Evolutionary conservation across 371 early-diverging fungal species (phyloP), one percentile per base, ranked within the genome.

Genomic region (Fennellomyces sp.): DNA sequence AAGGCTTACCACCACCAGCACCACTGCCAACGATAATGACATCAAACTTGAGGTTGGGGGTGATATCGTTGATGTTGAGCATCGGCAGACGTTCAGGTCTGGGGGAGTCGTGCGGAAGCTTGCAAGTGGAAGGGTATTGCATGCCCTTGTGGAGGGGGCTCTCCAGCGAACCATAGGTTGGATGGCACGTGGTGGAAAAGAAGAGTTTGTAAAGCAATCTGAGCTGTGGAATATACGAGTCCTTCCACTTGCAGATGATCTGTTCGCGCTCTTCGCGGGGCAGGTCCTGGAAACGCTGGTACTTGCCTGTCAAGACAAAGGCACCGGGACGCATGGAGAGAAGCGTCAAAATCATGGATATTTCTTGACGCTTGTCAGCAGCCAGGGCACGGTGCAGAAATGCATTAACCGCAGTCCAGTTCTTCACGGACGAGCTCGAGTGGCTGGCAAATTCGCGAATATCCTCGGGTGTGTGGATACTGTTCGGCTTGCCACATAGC

Each of bases 21-120:
- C 93, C 93, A 8, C 85, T 85, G 1, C 93, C 93, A 35, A 93
- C 71, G 33, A 93, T 72, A 17, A 91, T 87, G 2, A 81, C 89
- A 61, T 92, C 93, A 42, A 84, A 71, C 5, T 68, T 69, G 6
- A 74, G 57, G 6, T 69, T 65, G 23, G 75, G 62, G 0, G 69
- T 60, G 12, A 56, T 10, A 23, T 69, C 58, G 3, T 69, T 57
- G 2, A 60, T 45, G 11, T 58, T 45, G 31, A 69, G 5, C 65
- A 72, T 67, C 30, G 60, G 59, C 8, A 67, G 30, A 28, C 65
- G 56, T 15, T 66, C 66, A n/a, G n/a, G n/a, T n/a, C n/a, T n/a
- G n/a, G n/a, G n/a, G n/a, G n/a, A n/a, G n/a, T n/a, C n/a, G n/a
- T n/a, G n/a, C n/a, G n/a, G n/a, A n/a, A n/a, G n/a, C n/a, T n/a